A percentile compares a stretch with the other conserved stretches of the same genome.
Conservation (phyloP, 2,329 filamentous ascomycete species). For the Cytospora chrysosperma region DNA sequence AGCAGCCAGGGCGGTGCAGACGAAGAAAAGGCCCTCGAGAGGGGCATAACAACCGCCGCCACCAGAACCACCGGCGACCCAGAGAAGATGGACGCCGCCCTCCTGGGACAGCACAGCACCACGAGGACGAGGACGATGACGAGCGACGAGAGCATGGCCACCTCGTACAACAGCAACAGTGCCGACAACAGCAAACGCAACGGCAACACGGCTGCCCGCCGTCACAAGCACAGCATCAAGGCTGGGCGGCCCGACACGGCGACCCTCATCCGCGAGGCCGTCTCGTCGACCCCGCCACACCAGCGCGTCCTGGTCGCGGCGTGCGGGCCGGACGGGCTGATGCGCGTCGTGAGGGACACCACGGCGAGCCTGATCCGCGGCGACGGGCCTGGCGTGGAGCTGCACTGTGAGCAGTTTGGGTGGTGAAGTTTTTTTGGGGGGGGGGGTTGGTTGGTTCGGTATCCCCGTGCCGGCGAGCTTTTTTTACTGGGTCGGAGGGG, state of each 20-base stretch:
- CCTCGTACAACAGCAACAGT: slow-evolving; percentile 14
- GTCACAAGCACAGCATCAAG: slow-evolving; percentile 31
- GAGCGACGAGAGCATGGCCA: slow-evolving; percentile 7
- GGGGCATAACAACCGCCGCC: background rate
- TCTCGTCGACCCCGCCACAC: slow-evolving; percentile 34
- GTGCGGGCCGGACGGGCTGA: slow-evolving; percentile 47
- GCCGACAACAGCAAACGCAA: no score
- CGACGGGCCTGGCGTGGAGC: slow-evolving; percentile 48
- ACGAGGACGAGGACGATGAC: background rate
- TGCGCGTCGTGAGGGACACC: slow-evolving; percentile 44
- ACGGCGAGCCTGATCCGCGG: slow-evolving; percentile 44
- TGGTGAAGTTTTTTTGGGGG: no score
- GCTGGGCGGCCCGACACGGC: slow-evolving; percentile 43
- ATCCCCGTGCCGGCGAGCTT: no score
- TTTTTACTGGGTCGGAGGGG: no score
- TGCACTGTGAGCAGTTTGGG: slow-evolving; percentile 51
- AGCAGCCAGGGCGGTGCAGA: slow-evolving; percentile 13
- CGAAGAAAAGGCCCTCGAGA: slow-evolving; percentile 26
- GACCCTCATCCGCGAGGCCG: slow-evolving; percentile 38
- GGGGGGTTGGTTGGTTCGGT: no score
- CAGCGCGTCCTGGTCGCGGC: slow-evolving; percentile 46
- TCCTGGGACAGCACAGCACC: background rate
- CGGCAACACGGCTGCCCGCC: slow-evolving; percentile 6
- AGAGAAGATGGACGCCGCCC: slow-evolving; percentile 1
- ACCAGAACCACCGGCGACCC: background rate